Base-by-base conservation (phyloP, 1,139 yeast genomes). In the Scheffersomyces insectosa region DNA sequence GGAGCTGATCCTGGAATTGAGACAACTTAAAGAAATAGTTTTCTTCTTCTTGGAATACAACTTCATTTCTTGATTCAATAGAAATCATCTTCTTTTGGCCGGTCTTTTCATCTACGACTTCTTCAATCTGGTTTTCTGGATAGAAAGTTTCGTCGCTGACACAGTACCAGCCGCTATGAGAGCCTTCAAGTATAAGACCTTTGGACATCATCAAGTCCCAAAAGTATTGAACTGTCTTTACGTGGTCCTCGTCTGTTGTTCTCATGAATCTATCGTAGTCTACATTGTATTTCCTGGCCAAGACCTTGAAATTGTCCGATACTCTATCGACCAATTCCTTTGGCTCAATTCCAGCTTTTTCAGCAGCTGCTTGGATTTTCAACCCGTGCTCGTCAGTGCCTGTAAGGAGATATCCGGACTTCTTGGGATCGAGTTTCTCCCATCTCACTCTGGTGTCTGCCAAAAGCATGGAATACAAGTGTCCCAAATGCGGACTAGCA, bases 381-480 rank as follows among this genome's bases (percentile, higher is more conserved):
- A 90, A 68, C 0, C 99, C 99, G 62, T 93, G 99, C 64, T 93
- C 99, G 62, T 93, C 99, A 0, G 98, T 91, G 1, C 99, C 99
- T 0, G 99, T 93, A 9, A 88, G 78, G 58, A 91, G 75, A 47
- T 71, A 79, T 0, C 88, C 66, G 2, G 60, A 56, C 0, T 51
- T 54, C 5, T 34, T 39, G 0, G 78, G 72, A 12, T 68, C 55
- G 5, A 75, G 65, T 37, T 66, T 70, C 38, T 79, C 79, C 96
- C 97, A 91, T 49, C 97, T 72, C 48, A 75, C 79, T 43, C 85
- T 70, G 1, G 85, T 84, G 65, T 93, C 98, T 39, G 93, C 84
- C 32, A 93, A 66, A 0, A 90, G 72, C 88, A 90, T 87, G 12
- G 97, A 81, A 61, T 93, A 91, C 37, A 90, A 72, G 65, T 95